Evolutionary conservation across 805 yeast species (phyloP).

Genomic region (Nakazawaea laoshanensis): DNA sequence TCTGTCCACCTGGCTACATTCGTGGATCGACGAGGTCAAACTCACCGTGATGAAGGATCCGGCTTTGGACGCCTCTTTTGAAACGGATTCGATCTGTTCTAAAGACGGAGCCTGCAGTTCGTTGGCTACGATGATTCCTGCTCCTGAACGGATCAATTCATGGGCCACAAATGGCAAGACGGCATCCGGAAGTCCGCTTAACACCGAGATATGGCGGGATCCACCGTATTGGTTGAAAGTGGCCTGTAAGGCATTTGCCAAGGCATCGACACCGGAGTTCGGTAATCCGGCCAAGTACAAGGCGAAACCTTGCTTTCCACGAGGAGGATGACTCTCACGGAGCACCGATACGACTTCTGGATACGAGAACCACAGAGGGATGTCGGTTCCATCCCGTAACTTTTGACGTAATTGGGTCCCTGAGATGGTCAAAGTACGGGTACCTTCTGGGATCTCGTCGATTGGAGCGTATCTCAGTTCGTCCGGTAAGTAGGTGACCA

Average conservation of each 20-base stretch:
- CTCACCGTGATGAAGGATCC: slow-evolving; percentile 46
- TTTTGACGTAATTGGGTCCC: slow-evolving; percentile 92
- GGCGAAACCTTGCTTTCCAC: slow-evolving; percentile 83
- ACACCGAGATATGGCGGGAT: slow-evolving; percentile 67
- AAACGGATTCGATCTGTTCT: slow-evolving; percentile 32
- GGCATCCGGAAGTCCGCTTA: slow-evolving; percentile 26
- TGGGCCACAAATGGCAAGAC: slow-evolving; percentile 57
- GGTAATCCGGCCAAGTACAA: slow-evolving; percentile 55
- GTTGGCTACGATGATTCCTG: slow-evolving; percentile 76
- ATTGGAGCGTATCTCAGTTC: slow-evolving; percentile 93
- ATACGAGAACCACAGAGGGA: slow-evolving; percentile 96
- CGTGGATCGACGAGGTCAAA: slow-evolving; percentile 39
- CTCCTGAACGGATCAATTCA: slow-evolving; percentile 81
- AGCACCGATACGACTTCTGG: slow-evolving; percentile 91
- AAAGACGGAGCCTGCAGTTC: slow-evolving; percentile 32
- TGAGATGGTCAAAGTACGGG: slow-evolving; percentile 81
- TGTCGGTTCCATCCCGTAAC: slow-evolving; percentile 75
- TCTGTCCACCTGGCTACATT: slow-evolving; percentile 37
- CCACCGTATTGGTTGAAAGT: slow-evolving; percentile 86
- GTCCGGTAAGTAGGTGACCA: slow-evolving; percentile 94
- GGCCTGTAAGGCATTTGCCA: slow-evolving; percentile 80
- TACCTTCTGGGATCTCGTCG: slow-evolving; percentile 76
- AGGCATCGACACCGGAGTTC: slow-evolving; percentile 51
- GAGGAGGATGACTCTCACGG: slow-evolving; percentile 90
- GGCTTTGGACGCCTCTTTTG: slow-evolving; percentile 33